phyloP scores from a whole-genome alignment of 257 asterid species.

The Nicotiana benthamiana region DNA sequence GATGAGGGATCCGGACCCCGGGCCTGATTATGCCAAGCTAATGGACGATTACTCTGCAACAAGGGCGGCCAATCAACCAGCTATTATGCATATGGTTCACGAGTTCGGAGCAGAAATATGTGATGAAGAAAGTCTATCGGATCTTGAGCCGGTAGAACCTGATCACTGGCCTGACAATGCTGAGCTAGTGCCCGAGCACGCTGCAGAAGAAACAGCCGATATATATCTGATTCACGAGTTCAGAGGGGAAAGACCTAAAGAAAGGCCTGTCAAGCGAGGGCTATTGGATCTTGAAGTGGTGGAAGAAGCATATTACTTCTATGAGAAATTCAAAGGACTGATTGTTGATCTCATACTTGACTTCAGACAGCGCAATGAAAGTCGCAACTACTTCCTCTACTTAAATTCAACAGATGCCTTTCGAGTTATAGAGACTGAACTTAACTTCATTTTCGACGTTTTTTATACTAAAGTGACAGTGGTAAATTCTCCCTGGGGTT shows the following conservation, averaged over 20 bases:
- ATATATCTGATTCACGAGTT: conserved; percentile 21
- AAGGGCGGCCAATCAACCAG: conserved; percentile 32
- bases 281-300: conserved; percentile 6
- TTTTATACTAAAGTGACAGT: conserved; percentile 37
- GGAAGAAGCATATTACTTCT: conserved; percentile 28
- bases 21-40: conserved; percentile 47
- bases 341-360: conserved; percentile 46
- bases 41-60: conserved; percentile 36
- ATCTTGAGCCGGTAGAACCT: conserved; percentile 14
- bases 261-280: conserved; percentile 16
- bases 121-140: background rate
- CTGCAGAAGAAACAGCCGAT: conserved; percentile 24
- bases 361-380: conserved; percentile 28
- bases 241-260: background rate
- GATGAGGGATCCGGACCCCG: conserved; percentile 36
- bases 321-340: conserved; percentile 44
- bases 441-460: conserved; percentile 46
- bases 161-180: conserved; percentile 35
- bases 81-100: conserved; percentile 11
- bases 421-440: conserved; percentile 37
- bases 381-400: conserved; percentile 26
- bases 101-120: background rate
- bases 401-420: conserved; percentile 36
- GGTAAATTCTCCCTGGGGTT: conserved; percentile 18
- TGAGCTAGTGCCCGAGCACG: conserved; percentile 35